A percentile compares a stretch with the other conserved stretches of the same genome.
phyloP scores from a whole-genome alignment of 163 green algal genomes.

The Chloromonas sp. region DNA sequence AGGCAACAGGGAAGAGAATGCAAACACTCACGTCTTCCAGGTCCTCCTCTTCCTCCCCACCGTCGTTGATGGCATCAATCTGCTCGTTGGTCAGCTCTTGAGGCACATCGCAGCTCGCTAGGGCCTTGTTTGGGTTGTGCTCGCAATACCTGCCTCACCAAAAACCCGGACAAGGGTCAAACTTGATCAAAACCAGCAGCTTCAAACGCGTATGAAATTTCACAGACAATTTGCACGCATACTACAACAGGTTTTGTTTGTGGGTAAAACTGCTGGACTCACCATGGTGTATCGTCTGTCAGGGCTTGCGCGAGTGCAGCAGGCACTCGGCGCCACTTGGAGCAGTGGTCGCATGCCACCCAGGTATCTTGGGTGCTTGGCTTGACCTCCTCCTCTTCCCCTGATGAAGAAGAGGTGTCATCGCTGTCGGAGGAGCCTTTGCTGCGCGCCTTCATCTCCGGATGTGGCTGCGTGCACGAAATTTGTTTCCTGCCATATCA shows the following conservation, averaged over 20 bases:
- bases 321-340: background rate
- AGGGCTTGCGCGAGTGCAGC: background rate
- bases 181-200: background rate
- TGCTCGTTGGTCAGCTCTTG: constrained; percentile 83
- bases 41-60: background rate
- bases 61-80: constrained; percentile 61
- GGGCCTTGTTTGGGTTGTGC: constrained; percentile 62
- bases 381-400: background rate
- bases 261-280: too few relatives aligned
- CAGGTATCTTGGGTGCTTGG: background rate
- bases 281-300: background rate
- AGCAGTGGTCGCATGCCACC: background rate
- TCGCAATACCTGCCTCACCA: constrained; percentile 65
- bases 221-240: too few relatives aligned
- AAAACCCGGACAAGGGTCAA: background rate
- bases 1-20: background rate
- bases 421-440: background rate
- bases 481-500: too few relatives aligned
- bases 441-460: too few relatives aligned
- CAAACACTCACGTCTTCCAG: constrained; percentile 18
- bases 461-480: too few relatives aligned
- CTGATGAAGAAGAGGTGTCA: background rate
- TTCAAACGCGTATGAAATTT: too few relatives aligned
- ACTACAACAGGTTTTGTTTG: too few relatives aligned
- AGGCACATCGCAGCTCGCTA: constrained; percentile 61